A percentile compares a stretch with the other conserved stretches of the same genome.
Evolutionary conservation across 805 yeast genomes (phyloP).

Genomic region (Candida patagonica): DNA sequence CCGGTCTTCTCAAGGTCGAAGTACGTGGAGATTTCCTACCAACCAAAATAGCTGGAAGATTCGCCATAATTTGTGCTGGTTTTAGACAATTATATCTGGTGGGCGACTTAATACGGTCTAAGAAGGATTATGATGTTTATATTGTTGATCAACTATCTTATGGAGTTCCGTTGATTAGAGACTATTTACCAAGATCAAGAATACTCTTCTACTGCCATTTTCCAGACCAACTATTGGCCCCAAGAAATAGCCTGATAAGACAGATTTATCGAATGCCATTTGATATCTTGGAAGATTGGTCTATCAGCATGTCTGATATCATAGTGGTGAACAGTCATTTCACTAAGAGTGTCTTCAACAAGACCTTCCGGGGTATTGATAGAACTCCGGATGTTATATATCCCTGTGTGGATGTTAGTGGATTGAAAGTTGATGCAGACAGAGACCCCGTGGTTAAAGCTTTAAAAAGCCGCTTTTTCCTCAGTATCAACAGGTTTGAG

Average conservation of each 20-base stretch:
- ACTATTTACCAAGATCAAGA: slow-evolving; percentile 29
- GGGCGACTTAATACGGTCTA: slow-evolving; percentile 33
- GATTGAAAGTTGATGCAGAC: slow-evolving; percentile 7
- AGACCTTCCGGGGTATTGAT: slow-evolving; percentile 41
- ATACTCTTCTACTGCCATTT: slow-evolving; percentile 90
- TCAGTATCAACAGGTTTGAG: slow-evolving; percentile 86
- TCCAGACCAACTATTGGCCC: slow-evolving; percentile 78
- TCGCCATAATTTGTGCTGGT: slow-evolving; percentile 75
- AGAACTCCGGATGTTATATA: slow-evolving; percentile 50
- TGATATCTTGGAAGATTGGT: slow-evolving; percentile 72
- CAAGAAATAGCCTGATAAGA: slow-evolving; percentile 46
- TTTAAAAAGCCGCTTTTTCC: slow-evolving; percentile 32
- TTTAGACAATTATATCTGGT: slow-evolving; percentile 70
- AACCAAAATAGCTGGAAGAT: slow-evolving; percentile 50
- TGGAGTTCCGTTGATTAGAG: slow-evolving; percentile 62
- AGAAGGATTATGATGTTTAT: slow-evolving; percentile 51
- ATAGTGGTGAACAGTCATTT: slow-evolving; percentile 84
- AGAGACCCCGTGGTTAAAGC: slow-evolving; percentile 9
- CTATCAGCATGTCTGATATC: slow-evolving; percentile 66
- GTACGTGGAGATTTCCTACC: slow-evolving; percentile 86
- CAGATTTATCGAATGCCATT: slow-evolving; percentile 70
- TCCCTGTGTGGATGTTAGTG: slow-evolving; percentile 62
- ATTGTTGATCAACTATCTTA: slow-evolving; percentile 85
- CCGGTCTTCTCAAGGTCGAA: slow-evolving; percentile 43
- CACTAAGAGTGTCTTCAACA: slow-evolving; percentile 59